Conservation (phyloP, 345 rosid genomes). For the Balakata baccata region DNA sequence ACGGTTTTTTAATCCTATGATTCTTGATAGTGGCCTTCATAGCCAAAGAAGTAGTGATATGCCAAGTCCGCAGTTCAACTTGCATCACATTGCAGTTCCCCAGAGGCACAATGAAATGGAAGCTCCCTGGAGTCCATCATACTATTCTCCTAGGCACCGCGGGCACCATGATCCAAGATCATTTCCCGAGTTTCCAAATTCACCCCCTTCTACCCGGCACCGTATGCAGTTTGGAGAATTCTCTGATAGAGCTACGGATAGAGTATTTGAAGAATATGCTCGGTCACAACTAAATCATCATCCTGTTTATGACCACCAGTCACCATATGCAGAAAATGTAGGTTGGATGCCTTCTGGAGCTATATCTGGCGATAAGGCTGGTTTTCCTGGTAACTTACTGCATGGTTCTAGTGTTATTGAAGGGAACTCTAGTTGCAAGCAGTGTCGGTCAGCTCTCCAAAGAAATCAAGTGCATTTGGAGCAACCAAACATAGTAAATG, state of each 20-base stretch:
- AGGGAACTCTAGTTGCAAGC: conserved; percentile 62
- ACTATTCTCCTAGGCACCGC: conserved; percentile 80
- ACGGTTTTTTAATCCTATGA: conserved; percentile 45
- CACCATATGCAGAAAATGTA: conserved; percentile 58
- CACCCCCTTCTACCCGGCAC: conserved; percentile 73
- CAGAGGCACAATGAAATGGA: conserved; percentile 76
- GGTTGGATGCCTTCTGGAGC: conserved; percentile 70
- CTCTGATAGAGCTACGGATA: conserved; percentile 57
- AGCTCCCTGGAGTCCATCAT: conserved; percentile 69
- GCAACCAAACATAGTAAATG: conserved; percentile 56
- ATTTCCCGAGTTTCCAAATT: conserved; percentile 58
- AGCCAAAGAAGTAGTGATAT: conserved; percentile 58
- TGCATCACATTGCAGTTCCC: conserved; percentile 52
- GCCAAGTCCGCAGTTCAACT: conserved; percentile 49
- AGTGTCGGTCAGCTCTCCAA: conserved; percentile 47
- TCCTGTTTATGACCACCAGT: conserved; percentile 51
- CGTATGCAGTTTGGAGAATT: conserved; percentile 64
- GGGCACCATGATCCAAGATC: conserved; percentile 71
- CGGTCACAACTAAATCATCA: conserved; percentile 61
- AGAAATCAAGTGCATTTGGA: conserved; percentile 67
- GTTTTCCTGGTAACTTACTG: conserved; percentile 68
- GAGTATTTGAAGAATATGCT: conserved; percentile 63
- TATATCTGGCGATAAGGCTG: conserved; percentile 56
- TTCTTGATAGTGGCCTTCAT: conserved; percentile 53
- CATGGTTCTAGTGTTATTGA: conserved; percentile 60